Base-by-base conservation (phyloP, 306 rosid genomes). In the Biancaea sappan region DNA sequence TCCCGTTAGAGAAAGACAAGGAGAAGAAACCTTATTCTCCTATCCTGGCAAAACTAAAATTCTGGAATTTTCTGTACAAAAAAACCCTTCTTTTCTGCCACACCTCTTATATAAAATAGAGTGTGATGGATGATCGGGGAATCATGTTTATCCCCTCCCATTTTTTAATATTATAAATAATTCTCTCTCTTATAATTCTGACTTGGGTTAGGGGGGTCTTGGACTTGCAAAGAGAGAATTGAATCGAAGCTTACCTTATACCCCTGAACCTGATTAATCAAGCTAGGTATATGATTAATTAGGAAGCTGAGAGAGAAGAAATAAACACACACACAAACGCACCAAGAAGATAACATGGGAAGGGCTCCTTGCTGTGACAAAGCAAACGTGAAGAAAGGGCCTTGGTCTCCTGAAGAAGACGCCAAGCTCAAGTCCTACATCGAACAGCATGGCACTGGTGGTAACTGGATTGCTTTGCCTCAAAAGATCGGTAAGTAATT, bases 361-460 rank as follows among this genome's bases (percentile, higher is more conserved):
- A 90, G 98, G 76, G 98, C 98, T 80, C 98, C 98, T 82, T 92
- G 98, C 81, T 92, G 98, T 67, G 98, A 92, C 86, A 92, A 92
- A 82, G 94, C 98, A 75, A 92, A 90, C 89, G 98, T 92, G 75
- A 92, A 92, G 94, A 92, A 82, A 84, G 98, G 98, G 0, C 98
- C 96, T 14, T 92, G 98, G 98, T 90, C 98, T 0, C 88, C 94
- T 1, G 98, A 92, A 74, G 98, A 92, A 90, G 98, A 92, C 21
- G 56, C 86, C 43, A 90, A 86, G 75, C 98, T 92, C 84, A 92
- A 92, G 77, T 90, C 96, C 19, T 90, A 86, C 73, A 92, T 92
- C 74, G 94, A 92, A 46, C 52, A 88, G 37, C 86, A 90, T 12
- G 96, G 96, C 28, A 92, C 98, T 25, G 94, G 96, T 2, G 96